Base-by-base conservation (phyloP, 345 rosid genomes). In the Kernera saxatilis region DNA sequence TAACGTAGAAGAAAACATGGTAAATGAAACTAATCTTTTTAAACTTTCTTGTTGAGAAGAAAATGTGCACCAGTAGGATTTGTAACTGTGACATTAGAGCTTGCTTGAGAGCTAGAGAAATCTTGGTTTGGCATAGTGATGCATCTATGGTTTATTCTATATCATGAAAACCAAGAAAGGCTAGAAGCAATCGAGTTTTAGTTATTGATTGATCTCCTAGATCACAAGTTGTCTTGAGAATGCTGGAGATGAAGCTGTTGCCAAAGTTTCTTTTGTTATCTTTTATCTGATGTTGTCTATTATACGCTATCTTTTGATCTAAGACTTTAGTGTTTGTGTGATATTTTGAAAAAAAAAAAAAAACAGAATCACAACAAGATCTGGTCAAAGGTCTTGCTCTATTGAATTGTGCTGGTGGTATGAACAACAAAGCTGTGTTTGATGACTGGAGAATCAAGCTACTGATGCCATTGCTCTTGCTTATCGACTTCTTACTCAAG, bases 381-480 rank as follows among this genome's bases (percentile, higher is more conserved):
- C 75, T 88, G 50, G 91, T 90, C 12, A 79, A 70, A 64, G 98
- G 92, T n/a, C 85, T 93, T 35, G 98, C 82, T 61, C 80, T 93
- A 54, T 67, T 93, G 81, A 93, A 93, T 6, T 93, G 97, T 79
- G 84, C 98, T 25, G 97, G 98, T 72, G 97, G 98, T 50, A 90
- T 93, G 98, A 93, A 93, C 82, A 90, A 90, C 79, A 90, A 93
- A 81, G 97, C 97, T 1, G 78, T 90, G 63, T 89, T 93, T 69
- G 93, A 93, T 25, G 97, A 93, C 81, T 93, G 98, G 97, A 86
- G 98, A 85, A 88, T 93, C 85, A 93, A 85, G 82, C 80, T 90
- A 3, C 19, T 93, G 46, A 69, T 85, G 18, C 96, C 96, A 8
- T 69, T 93, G 77, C 87, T 93, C 55, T 88, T 84, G 84, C 77